Evolutionary conservation across 495 filamentous ascomycete species (phyloP).

Genomic region (Hyaloscypha finlandica): DNA sequence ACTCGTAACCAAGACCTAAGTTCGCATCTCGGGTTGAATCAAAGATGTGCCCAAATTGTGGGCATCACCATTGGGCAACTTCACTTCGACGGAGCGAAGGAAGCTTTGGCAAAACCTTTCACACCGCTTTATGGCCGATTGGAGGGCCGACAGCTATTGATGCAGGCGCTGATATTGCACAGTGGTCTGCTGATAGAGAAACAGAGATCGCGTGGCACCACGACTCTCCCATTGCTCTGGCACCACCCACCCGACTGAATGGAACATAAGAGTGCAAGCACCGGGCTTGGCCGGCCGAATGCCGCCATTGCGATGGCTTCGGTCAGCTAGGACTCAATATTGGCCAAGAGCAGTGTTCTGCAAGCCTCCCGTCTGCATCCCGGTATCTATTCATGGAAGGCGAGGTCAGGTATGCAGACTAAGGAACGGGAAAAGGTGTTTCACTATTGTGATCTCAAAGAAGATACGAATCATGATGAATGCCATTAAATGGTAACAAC

Average conservation of each 20-base stretch:
- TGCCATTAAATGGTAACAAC: not conserved
- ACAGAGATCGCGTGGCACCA: not conserved
- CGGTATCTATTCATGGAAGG: not conserved
- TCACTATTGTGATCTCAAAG: not conserved
- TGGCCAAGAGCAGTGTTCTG: not conserved
- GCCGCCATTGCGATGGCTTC: not conserved
- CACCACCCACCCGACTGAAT: conserved; percentile 4
- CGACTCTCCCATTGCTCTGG: conserved; percentile 1
- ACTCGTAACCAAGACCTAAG: not conserved
- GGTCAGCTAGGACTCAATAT: not conserved
- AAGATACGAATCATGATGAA: not conserved
- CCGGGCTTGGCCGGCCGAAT: not conserved
- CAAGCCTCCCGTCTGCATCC: not conserved
- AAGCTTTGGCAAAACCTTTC: not conserved
- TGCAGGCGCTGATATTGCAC: conserved; percentile 9
- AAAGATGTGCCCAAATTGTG: conserved; percentile 6
- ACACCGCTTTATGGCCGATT: conserved; percentile 9
- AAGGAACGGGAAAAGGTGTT: not conserved
- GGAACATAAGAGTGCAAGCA: not conserved
- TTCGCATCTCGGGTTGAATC: conserved; percentile 19
- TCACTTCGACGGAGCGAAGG: not conserved
- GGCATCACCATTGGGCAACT: conserved; percentile 13
- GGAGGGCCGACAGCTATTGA: not conserved
- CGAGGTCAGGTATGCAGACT: not conserved
- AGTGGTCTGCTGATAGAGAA: conserved; percentile 21